Evolutionary conservation across 2,329 filamentous ascomycete genomes (phyloP).

Genomic region (Calonectria pteridis): DNA sequence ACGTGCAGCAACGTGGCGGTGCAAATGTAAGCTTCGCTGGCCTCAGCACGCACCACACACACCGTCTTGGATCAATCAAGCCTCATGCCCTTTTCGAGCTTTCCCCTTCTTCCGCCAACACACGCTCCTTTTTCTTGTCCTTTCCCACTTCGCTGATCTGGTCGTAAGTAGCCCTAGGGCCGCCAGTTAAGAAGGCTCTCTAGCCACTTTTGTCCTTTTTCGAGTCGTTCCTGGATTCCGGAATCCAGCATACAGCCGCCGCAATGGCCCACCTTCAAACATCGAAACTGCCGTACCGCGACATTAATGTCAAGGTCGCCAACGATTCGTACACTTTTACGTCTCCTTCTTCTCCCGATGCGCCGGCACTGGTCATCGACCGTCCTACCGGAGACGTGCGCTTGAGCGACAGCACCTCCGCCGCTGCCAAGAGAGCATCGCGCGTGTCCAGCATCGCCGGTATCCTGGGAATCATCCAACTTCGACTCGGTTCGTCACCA

Average conservation of each 20-base stretch:
- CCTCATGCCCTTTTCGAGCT: conserved; percentile 34
- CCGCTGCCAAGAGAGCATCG: conserved; percentile 77
- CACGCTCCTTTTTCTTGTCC: conserved; percentile 40
- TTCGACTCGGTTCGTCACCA: conserved; percentile 81
- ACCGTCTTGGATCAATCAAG: conserved; percentile 28
- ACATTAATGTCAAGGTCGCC: conserved; percentile 96
- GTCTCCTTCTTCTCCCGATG: conserved; percentile 91
- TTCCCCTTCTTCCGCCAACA: conserved; percentile 35
- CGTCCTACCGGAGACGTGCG: conserved; percentile 92
- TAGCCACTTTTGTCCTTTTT: conserved; percentile 16
- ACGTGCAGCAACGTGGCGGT: conserved; percentile 41
- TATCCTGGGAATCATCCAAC: conserved; percentile 92
- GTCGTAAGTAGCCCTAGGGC: conserved; percentile 3
- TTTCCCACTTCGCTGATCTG: conserved; percentile 12
- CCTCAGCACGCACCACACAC: conserved; percentile 36
- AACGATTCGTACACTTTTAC: conserved; percentile 95
- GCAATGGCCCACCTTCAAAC: conserved; percentile 54
- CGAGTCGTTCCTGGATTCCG: conserved; percentile 26
- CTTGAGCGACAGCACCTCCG: conserved; percentile 82
- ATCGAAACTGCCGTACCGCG: conserved; percentile 79
- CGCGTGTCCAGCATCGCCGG: conserved; percentile 93
- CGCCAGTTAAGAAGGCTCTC: conserved; percentile 3
- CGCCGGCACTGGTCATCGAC: conserved; percentile 89
- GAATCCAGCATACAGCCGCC: conserved; percentile 26
- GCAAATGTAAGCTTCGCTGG: conserved; percentile 45